Evolutionary conservation across 1,284 basidiomycete species (phyloP).

Genomic region (Malassezia sympodialis): DNA sequence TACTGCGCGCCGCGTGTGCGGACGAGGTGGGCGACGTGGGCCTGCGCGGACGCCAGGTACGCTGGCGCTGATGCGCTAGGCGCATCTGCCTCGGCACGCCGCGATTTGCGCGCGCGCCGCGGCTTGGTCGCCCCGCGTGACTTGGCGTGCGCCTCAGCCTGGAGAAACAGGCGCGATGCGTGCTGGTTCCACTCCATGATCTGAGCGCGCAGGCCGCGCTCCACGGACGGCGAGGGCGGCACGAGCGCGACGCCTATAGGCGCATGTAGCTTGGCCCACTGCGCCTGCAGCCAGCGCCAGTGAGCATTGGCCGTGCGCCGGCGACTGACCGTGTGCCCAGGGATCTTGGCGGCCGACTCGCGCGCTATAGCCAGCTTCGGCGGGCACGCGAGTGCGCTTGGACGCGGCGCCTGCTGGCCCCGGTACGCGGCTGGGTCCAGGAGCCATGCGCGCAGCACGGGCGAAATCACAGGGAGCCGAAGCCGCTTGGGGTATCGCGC

Average conservation of each 20-base stretch:
- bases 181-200: neutral
- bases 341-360: slow-evolving; percentile 7
- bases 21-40: neutral
- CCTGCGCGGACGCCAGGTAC: neutral
- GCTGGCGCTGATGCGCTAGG: neutral
- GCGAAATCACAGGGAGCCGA: slow-evolving; percentile 7
- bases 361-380: slow-evolving; percentile 11
- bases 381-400: slow-evolving; percentile 5
- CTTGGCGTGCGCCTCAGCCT: neutral
- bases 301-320: slow-evolving; percentile 14
- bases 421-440: neutral
- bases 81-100: neutral
- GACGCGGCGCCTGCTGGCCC: neutral
- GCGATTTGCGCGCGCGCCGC: neutral
- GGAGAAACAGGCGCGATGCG: neutral
- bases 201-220: neutral
- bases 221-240: neutral
- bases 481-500: slow-evolving; percentile 5
- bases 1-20: neutral
- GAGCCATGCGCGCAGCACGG: slow-evolving; percentile 6
- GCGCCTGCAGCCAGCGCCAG: slow-evolving; percentile 16
- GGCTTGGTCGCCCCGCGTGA: neutral
- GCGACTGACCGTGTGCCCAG: slow-evolving; percentile 5
- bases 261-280: slow-evolving; percentile 1
- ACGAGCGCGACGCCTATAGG: slow-evolving; percentile 5